phyloP scores from a whole-genome alignment of 2,329 filamentous ascomycete genomes.

The Penicillium corylophilum region DNA sequence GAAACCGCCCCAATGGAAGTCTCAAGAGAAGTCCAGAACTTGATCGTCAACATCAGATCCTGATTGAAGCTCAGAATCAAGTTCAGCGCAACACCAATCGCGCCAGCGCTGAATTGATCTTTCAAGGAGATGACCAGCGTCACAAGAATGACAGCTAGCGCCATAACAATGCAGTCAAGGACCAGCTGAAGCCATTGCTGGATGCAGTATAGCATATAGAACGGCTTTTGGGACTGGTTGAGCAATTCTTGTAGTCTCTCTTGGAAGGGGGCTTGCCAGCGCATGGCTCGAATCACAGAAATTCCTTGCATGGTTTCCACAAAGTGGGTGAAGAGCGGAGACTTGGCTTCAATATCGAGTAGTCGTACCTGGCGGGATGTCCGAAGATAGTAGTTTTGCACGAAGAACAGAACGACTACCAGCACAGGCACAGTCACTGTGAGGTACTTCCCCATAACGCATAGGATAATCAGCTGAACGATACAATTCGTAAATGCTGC shows the following conservation, averaged over 20 bases:
- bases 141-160: slow-evolving; percentile 44
- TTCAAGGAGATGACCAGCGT: slow-evolving; percentile 41
- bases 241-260: slow-evolving; percentile 39
- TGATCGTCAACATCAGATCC: slow-evolving; percentile 37
- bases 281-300: slow-evolving; percentile 8
- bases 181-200: slow-evolving; percentile 47
- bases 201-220: slow-evolving; percentile 46
- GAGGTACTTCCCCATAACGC: slow-evolving; percentile 10
- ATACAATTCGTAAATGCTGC: slow-evolving; percentile 6
- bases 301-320: slow-evolving; percentile 8
- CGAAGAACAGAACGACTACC: slow-evolving; percentile 3
- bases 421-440: slow-evolving; percentile 4
- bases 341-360: slow-evolving; percentile 15
- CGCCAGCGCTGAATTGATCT: slow-evolving; percentile 41
- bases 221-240: slow-evolving; percentile 45
- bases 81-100: slow-evolving; percentile 48
- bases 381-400: slow-evolving; percentile 12
- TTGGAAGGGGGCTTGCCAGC: slow-evolving; percentile 44
- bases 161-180: slow-evolving; percentile 44
- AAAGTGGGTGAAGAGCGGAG: slow-evolving; percentile 12
- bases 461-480: slow-evolving; percentile 5
- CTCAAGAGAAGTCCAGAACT: slow-evolving; percentile 23
- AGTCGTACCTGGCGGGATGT: slow-evolving; percentile 14
- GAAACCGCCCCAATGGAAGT: slow-evolving; percentile 37
- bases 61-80: slow-evolving; percentile 49